These are phyloP conservation scores for Kalanchoe fedtschenkoi DNA, from an alignment of 164 flowering plant genomes.

Conservation along the genomic window DNA sequence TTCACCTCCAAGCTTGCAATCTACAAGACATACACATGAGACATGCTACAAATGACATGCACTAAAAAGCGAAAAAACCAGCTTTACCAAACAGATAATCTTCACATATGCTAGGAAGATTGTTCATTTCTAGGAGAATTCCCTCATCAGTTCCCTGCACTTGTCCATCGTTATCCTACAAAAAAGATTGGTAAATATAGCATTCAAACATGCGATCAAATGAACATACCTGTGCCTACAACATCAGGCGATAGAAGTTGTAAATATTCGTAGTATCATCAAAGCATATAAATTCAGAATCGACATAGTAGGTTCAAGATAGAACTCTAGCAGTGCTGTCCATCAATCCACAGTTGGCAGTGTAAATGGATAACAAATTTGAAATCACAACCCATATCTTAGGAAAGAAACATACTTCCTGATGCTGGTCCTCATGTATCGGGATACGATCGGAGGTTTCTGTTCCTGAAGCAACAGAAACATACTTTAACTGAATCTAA, in stretches of 20 bases:
- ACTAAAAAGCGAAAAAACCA: not conserved
- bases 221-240: not conserved
- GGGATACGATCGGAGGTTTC: not conserved
- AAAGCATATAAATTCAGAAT: too few relatives aligned
- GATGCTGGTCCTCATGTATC: not conserved
- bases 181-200: not conserved
- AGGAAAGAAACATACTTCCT: not conserved
- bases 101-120: conserved; percentile 22
- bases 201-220: not conserved
- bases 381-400: not conserved
- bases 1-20: conserved; percentile 22
- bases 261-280: too few relatives aligned
- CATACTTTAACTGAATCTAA: not conserved
- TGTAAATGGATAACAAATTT: not conserved
- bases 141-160: conserved; percentile 25
- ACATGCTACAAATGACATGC: not conserved
- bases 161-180: conserved; percentile 27
- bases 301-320: too few relatives aligned
- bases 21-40: conserved; percentile 15
- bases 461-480: not conserved
- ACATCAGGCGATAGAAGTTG: not conserved
- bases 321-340: too few relatives aligned
- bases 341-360: not conserved
- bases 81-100: conserved; percentile 36
- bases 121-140: conserved; percentile 19